Percentiles rank a stretch among this genome's conserved stretches.
Conservation (phyloP, 768 basidiomycete genomes). For the Suillus paluster region DNA sequence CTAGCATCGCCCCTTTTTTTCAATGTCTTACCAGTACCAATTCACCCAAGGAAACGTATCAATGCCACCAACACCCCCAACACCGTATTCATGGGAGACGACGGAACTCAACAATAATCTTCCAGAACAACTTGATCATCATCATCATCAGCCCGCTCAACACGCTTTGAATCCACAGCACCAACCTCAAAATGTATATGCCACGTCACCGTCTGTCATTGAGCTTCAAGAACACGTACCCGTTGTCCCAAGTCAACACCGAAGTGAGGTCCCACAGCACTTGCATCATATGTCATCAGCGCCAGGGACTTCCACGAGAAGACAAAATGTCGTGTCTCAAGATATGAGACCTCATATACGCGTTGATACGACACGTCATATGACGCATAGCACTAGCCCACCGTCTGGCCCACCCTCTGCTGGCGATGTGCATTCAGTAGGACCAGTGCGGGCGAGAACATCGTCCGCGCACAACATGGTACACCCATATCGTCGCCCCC, state of each 20-base stretch:
- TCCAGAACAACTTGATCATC: constrained; percentile 43
- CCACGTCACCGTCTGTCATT: constrained; percentile 20
- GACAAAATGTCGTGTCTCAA: constrained; percentile 19
- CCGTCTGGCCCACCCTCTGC: constrained; percentile 37
- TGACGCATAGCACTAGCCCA: constrained; percentile 33
- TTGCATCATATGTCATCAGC: constrained; percentile 25
- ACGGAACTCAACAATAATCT: constrained; percentile 38
- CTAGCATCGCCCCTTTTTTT: constrained; percentile 29
- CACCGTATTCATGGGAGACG: constrained; percentile 46
- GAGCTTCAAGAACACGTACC: constrained; percentile 34
- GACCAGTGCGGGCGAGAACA: constrained; percentile 30
- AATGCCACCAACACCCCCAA: constrained; percentile 51
- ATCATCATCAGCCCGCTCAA: constrained; percentile 33
- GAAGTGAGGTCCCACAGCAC: constrained; percentile 29
- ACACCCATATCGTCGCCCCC: constrained; percentile 23
- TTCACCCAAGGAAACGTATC: constrained; percentile 52
- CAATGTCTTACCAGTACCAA: constrained; percentile 56
- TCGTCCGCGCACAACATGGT: constrained; percentile 20
- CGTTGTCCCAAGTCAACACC: constrained; percentile 31
- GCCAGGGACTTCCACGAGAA: constrained; percentile 14
- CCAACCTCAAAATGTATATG: constrained; percentile 27
- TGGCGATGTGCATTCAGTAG: constrained; percentile 22
- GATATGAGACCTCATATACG: constrained; percentile 38
- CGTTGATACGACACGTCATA: constrained; percentile 36
- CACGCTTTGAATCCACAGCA: constrained; percentile 32